Percentiles rank a stretch among this genome's conserved stretches.
Conservation (phyloP, 495 filamentous ascomycete species). For the Penicillium goetzii region DNA sequence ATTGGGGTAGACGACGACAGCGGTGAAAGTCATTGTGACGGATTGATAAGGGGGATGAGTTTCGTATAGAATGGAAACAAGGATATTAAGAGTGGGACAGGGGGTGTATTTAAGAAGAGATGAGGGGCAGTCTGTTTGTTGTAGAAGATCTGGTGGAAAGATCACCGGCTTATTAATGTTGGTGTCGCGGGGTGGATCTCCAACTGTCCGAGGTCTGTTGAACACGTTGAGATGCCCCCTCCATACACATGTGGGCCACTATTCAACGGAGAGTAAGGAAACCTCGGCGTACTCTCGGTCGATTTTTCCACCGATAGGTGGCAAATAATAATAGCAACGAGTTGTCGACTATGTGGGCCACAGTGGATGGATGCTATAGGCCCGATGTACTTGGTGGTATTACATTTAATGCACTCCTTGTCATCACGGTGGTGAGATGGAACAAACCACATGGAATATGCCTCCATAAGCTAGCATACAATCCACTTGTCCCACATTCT, state of each 20-base stretch:
- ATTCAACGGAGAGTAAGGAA: neutral
- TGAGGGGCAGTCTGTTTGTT: neutral
- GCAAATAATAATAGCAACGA: neutral
- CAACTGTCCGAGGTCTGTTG: neutral
- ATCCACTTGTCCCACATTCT: neutral
- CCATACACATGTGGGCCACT: neutral
- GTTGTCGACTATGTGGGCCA: neutral
- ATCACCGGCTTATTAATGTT: constrained; percentile 15
- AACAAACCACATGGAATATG: neutral
- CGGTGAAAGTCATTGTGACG: constrained; percentile 27
- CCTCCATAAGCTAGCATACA: neutral
- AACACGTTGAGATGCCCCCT: constrained; percentile 2
- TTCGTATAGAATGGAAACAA: neutral
- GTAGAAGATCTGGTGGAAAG: neutral
- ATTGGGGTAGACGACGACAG: constrained; percentile 32
- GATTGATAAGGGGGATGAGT: neutral
- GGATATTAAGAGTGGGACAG: neutral
- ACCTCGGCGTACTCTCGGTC: neutral
- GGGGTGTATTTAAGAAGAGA: neutral
- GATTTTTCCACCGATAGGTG: neutral
- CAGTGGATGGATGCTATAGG: neutral
- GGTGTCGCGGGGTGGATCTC: neutral
- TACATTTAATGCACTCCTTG: too few relatives aligned
- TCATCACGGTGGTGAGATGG: too few relatives aligned
- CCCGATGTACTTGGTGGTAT: too few relatives aligned